phyloP scores from a whole-genome alignment of 2,329 filamentous ascomycete species.

The Colletotrichum tabaci region DNA sequence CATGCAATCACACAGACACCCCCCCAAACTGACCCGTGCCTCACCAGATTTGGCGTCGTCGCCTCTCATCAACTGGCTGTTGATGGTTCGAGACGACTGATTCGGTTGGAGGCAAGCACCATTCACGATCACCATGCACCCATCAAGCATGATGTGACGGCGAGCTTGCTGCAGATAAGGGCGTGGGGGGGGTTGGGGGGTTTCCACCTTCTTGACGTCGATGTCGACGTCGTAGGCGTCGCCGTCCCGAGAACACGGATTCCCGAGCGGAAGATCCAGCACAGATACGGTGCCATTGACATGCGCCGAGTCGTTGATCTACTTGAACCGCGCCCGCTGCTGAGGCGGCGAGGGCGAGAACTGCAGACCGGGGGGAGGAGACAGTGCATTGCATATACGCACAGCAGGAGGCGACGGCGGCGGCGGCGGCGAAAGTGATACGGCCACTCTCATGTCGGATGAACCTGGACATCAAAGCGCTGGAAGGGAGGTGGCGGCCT shows the following conservation, averaged over 20 bases:
- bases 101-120: not conserved
- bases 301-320: slow-evolving; percentile 14
- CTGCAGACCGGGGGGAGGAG: not conserved
- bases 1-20: not conserved
- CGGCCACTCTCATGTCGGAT: not conserved
- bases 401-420: not conserved
- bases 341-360: not conserved
- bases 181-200: not conserved
- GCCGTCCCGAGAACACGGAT: slow-evolving; percentile 12
- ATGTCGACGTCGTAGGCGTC: too few species aligned
- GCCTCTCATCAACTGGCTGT: not conserved
- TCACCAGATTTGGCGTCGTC: not conserved
- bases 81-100: not conserved
- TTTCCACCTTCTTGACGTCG: not conserved
- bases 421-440: not conserved
- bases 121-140: not conserved
- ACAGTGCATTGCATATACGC: slow-evolving; percentile 6
- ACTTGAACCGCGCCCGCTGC: not conserved
- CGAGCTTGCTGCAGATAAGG: slow-evolving; percentile 1
- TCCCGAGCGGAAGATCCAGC: not conserved
- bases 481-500: not conserved
- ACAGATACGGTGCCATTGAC: not conserved
- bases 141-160: not conserved
- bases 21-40: not conserved
- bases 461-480: not conserved